These are phyloP conservation scores for Rhododendron mucronatum DNA, from an alignment of 148 eudicot species.

Conservation along the genomic window DNA sequence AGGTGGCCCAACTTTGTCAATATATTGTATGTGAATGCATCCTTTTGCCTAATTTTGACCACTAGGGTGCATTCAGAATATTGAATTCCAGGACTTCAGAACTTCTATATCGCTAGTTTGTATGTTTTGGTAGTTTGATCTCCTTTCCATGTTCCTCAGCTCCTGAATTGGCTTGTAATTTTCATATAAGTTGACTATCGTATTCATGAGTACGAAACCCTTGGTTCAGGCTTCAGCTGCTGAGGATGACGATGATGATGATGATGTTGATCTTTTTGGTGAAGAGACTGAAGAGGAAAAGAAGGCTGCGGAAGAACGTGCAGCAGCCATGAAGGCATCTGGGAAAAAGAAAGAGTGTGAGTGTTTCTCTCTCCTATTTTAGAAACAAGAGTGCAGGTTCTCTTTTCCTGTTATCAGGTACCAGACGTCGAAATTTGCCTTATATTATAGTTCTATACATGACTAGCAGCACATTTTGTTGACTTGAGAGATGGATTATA, in stretches of 20 bases:
- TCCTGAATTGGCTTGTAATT: neutral
- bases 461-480: neutral
- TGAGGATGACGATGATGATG: constrained; percentile 68
- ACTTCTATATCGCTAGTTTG: neutral
- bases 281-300: constrained; percentile 99
- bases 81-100: neutral
- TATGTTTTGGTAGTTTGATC: too few species aligned
- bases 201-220: neutral
- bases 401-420: neutral
- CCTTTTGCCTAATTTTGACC: neutral
- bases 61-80: neutral
- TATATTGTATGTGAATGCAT: neutral
- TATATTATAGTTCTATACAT: neutral
- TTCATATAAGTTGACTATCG: neutral
- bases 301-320: constrained; percentile 79
- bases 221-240: constrained; percentile 62
- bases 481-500: neutral
- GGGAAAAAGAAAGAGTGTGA: constrained; percentile 82
- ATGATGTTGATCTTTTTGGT: constrained; percentile 87
- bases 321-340: constrained; percentile 67
- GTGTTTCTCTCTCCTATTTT: constrained; percentile 11
- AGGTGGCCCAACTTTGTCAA: neutral
- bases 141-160: neutral
- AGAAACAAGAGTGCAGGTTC: neutral
- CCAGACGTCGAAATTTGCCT: neutral